Evolutionary conservation across 106 monocot species (phyloP).

Genomic region (Vanilla planifolia): DNA sequence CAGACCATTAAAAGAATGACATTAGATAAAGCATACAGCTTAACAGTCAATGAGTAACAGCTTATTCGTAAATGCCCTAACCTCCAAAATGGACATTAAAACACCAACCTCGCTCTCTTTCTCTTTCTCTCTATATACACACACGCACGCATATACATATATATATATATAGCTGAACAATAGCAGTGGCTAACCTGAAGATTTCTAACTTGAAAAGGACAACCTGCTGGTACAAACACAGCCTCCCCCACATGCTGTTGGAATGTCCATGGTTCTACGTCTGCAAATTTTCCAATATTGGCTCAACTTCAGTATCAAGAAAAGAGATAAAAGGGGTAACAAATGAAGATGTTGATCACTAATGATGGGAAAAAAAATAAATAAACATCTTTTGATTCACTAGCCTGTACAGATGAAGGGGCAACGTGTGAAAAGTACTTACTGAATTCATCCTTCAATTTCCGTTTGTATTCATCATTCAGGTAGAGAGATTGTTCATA

Average conservation of each 20-base stretch:
- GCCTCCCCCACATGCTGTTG: conserved; percentile 75
- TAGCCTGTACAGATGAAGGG: not conserved
- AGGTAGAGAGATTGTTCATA: conserved; percentile 61
- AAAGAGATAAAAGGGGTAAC: not conserved
- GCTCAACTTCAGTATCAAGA: not conserved
- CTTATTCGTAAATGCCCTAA: too few species aligned
- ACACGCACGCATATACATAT: too few species aligned
- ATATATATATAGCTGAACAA: not conserved
- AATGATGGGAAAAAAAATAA: not conserved
- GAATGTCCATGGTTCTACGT: conserved; percentile 70
- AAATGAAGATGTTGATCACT: not conserved
- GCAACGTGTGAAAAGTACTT: conserved; percentile 8
- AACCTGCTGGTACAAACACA: conserved; percentile 80
- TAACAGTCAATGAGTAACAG: too few species aligned
- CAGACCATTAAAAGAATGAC: too few species aligned
- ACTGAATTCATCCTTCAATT: conserved; percentile 80
- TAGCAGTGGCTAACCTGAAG: conserved; percentile 38
- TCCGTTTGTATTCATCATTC: conserved; percentile 51
- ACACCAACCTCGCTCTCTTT: too few species aligned
- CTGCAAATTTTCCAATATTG: conserved; percentile 19
- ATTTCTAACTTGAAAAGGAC: conserved; percentile 79
- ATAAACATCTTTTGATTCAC: not conserved
- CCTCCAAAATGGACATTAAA: too few species aligned
- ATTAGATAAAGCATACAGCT: too few species aligned
- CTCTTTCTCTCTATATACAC: too few species aligned